Percentiles rank a stretch among this genome's conserved stretches.
These are phyloP conservation scores for Fusarium clavum DNA, from an alignment of 2,329 filamentous ascomycete genomes.

Conservation along the genomic window DNA sequence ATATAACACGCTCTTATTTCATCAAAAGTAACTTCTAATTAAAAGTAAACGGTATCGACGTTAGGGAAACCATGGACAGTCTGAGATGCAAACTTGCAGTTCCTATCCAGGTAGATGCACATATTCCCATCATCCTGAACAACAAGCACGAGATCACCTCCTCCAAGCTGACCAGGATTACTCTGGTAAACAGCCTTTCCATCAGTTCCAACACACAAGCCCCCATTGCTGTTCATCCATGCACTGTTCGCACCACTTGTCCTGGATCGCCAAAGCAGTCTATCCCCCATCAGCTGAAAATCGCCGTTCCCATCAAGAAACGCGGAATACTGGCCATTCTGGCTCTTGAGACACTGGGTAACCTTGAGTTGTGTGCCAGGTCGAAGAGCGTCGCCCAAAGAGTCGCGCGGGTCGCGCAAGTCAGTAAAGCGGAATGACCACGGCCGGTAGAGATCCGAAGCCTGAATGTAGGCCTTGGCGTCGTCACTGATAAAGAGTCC, in stretches of 20 bases:
- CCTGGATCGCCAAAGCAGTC: neutral
- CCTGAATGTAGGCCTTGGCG: neutral
- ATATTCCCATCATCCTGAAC: neutral
- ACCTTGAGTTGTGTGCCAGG: neutral
- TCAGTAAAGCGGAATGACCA: neutral
- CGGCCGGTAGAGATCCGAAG: accelerated
- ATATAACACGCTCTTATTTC: neutral
- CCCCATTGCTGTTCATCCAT: neutral
- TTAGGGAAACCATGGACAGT: accelerated
- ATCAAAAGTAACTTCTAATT: neutral
- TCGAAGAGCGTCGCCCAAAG: neutral
- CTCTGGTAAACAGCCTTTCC: neutral
- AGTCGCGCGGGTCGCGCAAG: neutral
- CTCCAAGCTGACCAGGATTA: neutral
- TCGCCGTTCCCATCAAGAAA: neutral
- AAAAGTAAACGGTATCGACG: neutral
- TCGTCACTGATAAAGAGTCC: neutral
- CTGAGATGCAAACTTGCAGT: no score
- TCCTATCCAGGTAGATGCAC: neutral
- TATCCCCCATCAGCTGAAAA: neutral
- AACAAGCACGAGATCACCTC: neutral
- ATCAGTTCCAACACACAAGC: neutral
- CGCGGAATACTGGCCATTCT: neutral
- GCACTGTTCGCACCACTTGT: neutral
- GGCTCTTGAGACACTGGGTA: neutral